Base-by-base conservation (phyloP, 495 filamentous ascomycete genomes). In the Friedmanniomyces simplex region DNA sequence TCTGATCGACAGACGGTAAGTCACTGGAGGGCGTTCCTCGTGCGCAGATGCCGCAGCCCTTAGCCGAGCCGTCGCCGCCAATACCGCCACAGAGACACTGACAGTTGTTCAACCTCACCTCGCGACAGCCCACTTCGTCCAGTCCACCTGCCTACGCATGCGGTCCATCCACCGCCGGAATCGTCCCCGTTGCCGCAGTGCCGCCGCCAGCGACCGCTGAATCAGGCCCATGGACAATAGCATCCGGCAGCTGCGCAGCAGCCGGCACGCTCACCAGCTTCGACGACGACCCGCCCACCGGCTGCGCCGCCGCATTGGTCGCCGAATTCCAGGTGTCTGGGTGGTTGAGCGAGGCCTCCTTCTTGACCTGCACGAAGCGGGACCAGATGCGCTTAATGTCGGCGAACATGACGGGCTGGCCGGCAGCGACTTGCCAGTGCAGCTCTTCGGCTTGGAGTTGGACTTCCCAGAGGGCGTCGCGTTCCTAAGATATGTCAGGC, bases 381-480 rank as follows among this genome's bases (percentile, higher is more conserved):
- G 16, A 22, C 52, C 52, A 54, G 21, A 54, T 43, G 2, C 37
- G 32, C 34, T 54, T 54, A 6, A 54, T 32, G 37, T 54, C 52
- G 2, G 21, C 20, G 39, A 54, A 54, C 16, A 54, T 20, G 18
- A 54, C 52, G 20, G 52, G 52, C 20, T 54, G 6, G 34, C 52
- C 52, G 22, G 52, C 52, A 5, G 52, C 32, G 12, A 54, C 28
- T 34, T 54, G 52, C 52, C 52, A 41, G 25, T 54, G 52, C 36
- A 54, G 25, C 32, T 54, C 52, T 26, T 54, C 52, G 21, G 52
- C 52, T 30, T 43, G 21, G 16, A 54, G 52, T 18, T 54, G 52
- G 18, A 54, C 52, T 20, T 54, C 52, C 52, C 52, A 54, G 4
- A 54, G 37, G 25, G 36, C 39, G 52, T 54, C 52, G 22, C 52